A percentile compares a stretch with the other conserved stretches of the same genome.
Evolutionary conservation across 148 eudicot genomes (phyloP).

Genomic region (Chenopodium quinoa): DNA sequence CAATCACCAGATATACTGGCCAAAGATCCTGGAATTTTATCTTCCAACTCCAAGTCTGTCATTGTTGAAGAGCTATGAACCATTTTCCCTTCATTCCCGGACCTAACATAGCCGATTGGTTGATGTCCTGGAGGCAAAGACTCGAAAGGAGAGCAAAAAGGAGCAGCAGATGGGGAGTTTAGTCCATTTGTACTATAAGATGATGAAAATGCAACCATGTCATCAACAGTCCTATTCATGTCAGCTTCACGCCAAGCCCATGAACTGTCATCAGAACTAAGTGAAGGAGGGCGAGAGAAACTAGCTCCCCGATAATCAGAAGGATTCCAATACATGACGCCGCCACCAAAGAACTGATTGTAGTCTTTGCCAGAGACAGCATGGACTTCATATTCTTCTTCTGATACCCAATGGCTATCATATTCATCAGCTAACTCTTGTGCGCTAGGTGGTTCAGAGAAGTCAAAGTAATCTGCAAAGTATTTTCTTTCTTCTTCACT

Average conservation of each 20-base stretch:
- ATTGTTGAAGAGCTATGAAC: conserved; percentile 60
- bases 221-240: conserved; percentile 92
- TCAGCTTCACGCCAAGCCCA: conserved; percentile 99
- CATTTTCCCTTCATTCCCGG: conserved; percentile 73
- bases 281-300: conserved; percentile 96
- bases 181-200: conserved; percentile 90
- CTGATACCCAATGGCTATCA: conserved; percentile 87
- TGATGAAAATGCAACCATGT: conserved; percentile 95
- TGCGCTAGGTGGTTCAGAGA: conserved; percentile 49
- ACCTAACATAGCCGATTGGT: conserved; percentile 76
- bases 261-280: conserved; percentile 96
- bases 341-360: conserved; percentile 92
- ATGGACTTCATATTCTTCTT: conserved; percentile 84
- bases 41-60: conserved; percentile 61
- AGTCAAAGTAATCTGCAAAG: conserved; percentile 57
- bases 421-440: conserved; percentile 73
- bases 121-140: conserved; percentile 68
- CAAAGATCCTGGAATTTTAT: conserved; percentile 53
- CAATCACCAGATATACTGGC: conserved; percentile 52
- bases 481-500: conserved; percentile 68
- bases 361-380: conserved; percentile 76
- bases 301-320: conserved; percentile 80
- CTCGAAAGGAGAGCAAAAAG: conserved; percentile 91
- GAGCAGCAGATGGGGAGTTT: conserved; percentile 86
- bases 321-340: conserved; percentile 96